These are phyloP conservation scores for Lentinula edodes DNA, from an alignment of 768 basidiomycete genomes.

Conservation along the genomic window DNA sequence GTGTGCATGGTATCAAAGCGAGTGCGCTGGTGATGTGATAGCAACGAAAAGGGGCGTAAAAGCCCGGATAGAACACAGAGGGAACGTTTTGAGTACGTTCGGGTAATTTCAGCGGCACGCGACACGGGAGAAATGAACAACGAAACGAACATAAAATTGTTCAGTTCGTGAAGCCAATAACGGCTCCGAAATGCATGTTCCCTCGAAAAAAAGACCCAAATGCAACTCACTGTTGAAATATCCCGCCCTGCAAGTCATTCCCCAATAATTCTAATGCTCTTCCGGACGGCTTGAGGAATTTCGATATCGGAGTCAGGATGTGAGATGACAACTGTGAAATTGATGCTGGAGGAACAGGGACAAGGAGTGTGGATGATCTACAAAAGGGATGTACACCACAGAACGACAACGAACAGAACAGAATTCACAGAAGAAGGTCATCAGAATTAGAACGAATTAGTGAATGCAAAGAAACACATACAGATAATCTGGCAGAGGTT, in stretches of 20 bases:
- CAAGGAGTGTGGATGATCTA: slow-evolving; percentile 48
- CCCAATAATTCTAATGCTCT: slow-evolving; percentile 42
- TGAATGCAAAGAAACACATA: slow-evolving; percentile 18
- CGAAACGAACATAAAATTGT: too few species aligned
- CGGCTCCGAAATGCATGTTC: too few species aligned
- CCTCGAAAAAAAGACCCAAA: background rate
- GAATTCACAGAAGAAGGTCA: background rate
- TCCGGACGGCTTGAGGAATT: slow-evolving; percentile 52
- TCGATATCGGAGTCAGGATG: slow-evolving; percentile 46
- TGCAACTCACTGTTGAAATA: background rate
- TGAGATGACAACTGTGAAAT: slow-evolving; percentile 19
- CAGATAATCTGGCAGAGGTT: slow-evolving; percentile 34
- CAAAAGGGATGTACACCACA: background rate
- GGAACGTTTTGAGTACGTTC: too few species aligned
- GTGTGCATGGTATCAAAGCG: too few species aligned
- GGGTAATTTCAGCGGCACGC: too few species aligned
- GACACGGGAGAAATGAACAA: too few species aligned
- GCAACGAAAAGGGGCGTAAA: too few species aligned
- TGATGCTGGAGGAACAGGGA: slow-evolving; percentile 53
- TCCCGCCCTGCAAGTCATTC: slow-evolving; percentile 21
- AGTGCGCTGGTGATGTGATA: too few species aligned
- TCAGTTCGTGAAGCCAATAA: too few species aligned
- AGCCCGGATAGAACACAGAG: too few species aligned
- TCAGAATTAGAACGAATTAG: background rate
- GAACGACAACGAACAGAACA: background rate